A percentile compares a stretch with the other conserved stretches of the same genome.
Conservation (phyloP, 768 basidiomycete species). For the Kwoniella sp. region DNA sequence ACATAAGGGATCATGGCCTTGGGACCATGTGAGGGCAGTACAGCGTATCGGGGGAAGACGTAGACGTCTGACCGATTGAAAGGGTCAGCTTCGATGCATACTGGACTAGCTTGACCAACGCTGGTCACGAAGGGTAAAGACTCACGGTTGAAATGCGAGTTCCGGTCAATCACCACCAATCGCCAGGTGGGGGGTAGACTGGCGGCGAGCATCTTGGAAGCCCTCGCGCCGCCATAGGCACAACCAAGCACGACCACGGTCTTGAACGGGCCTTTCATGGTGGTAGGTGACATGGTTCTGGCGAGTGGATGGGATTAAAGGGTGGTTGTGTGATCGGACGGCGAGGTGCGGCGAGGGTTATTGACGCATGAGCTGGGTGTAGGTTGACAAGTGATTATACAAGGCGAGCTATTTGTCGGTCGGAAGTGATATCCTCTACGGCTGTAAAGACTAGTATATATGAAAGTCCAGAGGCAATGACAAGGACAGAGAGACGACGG, state of each 20-base stretch:
- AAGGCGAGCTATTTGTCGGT: too few species aligned
- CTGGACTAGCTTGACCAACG: too few species aligned
- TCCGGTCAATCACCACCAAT: slow-evolving; percentile 44
- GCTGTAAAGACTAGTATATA: too few species aligned
- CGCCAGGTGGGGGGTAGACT: slow-evolving; percentile 39
- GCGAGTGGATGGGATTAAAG: neutral
- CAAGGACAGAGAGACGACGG: too few species aligned
- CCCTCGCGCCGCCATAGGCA: slow-evolving; percentile 39
- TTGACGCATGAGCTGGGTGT: too few species aligned
- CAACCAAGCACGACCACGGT: slow-evolving; percentile 44
- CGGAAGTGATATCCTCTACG: too few species aligned
- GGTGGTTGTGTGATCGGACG: too few species aligned
- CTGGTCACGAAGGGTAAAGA: too few species aligned
- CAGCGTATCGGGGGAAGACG: slow-evolving; percentile 47
- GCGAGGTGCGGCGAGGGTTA: too few species aligned
- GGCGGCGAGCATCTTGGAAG: slow-evolving; percentile 26
- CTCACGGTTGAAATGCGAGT: slow-evolving; percentile 47
- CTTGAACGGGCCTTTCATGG: slow-evolving; percentile 8
- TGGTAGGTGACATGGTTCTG: neutral
- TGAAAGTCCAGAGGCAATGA: too few species aligned
- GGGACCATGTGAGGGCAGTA: slow-evolving; percentile 39
- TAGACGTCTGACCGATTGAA: slow-evolving; percentile 40
- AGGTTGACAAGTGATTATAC: too few species aligned
- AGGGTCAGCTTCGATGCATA: too few species aligned
- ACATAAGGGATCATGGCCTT: slow-evolving; percentile 48